Evolutionary conservation across 1,139 yeast species (phyloP), one percentile per base, ranked within the genome.

Genomic region (Nakaseomyces bracarensis): DNA sequence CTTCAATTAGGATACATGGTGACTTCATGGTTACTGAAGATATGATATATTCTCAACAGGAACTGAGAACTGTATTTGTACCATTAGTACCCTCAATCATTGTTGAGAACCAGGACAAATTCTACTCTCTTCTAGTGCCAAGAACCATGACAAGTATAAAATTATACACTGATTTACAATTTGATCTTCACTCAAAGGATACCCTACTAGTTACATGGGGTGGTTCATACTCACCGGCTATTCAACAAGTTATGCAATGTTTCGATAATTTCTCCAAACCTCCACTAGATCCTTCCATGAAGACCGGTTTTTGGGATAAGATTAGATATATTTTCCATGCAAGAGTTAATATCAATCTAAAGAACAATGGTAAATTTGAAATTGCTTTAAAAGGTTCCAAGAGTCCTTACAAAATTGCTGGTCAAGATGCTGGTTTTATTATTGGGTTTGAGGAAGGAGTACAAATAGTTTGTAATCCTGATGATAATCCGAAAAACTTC

Each of bases 201-300:
- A 79, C 91, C 0, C 76, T 93, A 0, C 67, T 84, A 28, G 77
- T 85, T 34, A 77, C 85, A 0, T 87, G 96, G 95, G 94, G 95
- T 22, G 79, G 81, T 28, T 82, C 87, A 0, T 81, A 80, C 55
- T 86, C 80, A 53, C 89, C 95, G 30, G 93, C 87, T 1, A 72
- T 89, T 31, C 89, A 86, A 50, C 91, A 86, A 50, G 71, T 80
- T 1, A 83, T 84, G 81, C 67, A 78, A 43, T 82, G 79, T 45
- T 72, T 89, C 52, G 96, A 87, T 54, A 81, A 82, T 42, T 84
- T 89, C 58, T 79, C 94, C 1, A 91, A 81, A 53, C 83, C 84
- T 1, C 83, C 83, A 1, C 68, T 83, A 13, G 97, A 91, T 59
- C 89, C 87, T 18, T 83, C 95, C 45, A 84, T 85, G 2, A 75